Percentiles rank a stretch among this genome's conserved stretches.
Evolutionary conservation across 2,329 filamentous ascomycete species (phyloP).

Genomic region (Botrytis porri): DNA sequence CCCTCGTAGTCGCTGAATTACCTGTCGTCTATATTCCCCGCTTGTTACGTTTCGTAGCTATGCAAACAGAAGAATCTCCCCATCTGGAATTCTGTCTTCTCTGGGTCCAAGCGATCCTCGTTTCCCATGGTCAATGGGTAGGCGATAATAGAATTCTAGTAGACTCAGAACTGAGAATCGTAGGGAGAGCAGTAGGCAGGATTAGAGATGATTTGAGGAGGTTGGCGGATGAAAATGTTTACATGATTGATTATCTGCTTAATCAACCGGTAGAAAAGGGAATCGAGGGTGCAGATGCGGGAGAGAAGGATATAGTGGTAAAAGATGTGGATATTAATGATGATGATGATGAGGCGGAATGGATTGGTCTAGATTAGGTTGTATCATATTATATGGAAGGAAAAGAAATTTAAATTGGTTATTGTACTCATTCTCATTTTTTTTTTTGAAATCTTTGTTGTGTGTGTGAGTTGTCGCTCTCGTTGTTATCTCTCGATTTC

Average conservation of each 20-base stretch:
- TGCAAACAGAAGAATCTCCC: slow-evolving; percentile 83
- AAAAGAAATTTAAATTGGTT: background rate
- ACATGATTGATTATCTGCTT: slow-evolving; percentile 81
- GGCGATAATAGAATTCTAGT: slow-evolving; percentile 76
- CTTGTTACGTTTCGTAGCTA: slow-evolving; percentile 81
- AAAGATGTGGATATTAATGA: slow-evolving; percentile 38
- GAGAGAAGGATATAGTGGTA: slow-evolving; percentile 38
- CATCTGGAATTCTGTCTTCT: slow-evolving; percentile 93
- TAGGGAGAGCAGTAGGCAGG: slow-evolving; percentile 74
- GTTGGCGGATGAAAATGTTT: slow-evolving; percentile 83
- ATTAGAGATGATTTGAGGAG: slow-evolving; percentile 81
- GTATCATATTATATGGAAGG: slow-evolving; percentile 8
- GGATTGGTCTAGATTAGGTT: slow-evolving; percentile 51
- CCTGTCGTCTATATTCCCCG: slow-evolving; percentile 84
- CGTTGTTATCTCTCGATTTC: background rate
- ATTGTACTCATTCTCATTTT: background rate
- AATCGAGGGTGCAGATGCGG: slow-evolving; percentile 37
- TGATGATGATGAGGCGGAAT: slow-evolving; percentile 45
- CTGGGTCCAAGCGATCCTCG: slow-evolving; percentile 83
- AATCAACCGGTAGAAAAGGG: slow-evolving; percentile 45
- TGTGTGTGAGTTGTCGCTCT: background rate
- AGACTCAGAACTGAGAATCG: slow-evolving; percentile 78
- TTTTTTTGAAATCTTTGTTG: background rate
- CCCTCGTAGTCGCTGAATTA: slow-evolving; percentile 73
- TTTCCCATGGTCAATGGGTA: slow-evolving; percentile 80